Percentiles rank a stretch among this genome's conserved stretches.
Evolutionary conservation across 129 eudicot species (phyloP).

Genomic region (Solidago caesia): DNA sequence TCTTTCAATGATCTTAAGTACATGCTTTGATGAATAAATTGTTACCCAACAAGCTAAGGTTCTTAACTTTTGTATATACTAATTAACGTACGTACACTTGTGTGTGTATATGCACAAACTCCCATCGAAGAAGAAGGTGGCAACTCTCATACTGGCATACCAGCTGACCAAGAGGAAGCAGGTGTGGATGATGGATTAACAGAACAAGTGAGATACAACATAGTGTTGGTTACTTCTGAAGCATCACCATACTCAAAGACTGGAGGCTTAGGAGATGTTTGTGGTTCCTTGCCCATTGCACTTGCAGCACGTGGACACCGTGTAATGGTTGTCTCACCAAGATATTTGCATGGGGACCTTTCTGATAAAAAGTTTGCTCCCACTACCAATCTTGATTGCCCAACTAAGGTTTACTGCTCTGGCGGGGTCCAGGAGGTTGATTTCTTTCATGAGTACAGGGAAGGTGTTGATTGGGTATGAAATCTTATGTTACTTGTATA

Average conservation of each 20-base stretch:
- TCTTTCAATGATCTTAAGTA: too few relatives aligned
- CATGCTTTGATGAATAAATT: too few relatives aligned
- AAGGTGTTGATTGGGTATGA: conserved; percentile 92
- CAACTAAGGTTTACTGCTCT: conserved; percentile 58
- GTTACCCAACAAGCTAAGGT: too few relatives aligned
- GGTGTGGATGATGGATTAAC: conserved; percentile 32
- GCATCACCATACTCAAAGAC: conserved; percentile 95
- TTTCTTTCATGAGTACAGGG: conserved; percentile 78
- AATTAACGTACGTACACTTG: too few relatives aligned
- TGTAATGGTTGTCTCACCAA: conserved; percentile 87
- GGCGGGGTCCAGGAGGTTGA: conserved; percentile 79
- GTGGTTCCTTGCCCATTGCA: conserved; percentile 93
- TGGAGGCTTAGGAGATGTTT: conserved; percentile 94
- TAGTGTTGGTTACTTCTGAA: conserved; percentile 80
- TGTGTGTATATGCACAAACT: background rate
- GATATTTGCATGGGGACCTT: conserved; percentile 62
- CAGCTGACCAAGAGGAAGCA: conserved; percentile 12
- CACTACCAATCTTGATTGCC: conserved; percentile 48
- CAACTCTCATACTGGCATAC: conserved; percentile 24
- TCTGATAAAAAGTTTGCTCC: conserved; percentile 53
- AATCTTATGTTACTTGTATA: background rate
- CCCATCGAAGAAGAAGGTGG: conserved; percentile 17
- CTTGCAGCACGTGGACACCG: conserved; percentile 87
- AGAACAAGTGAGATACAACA: conserved; percentile 37
- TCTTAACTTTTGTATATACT: too few relatives aligned